A percentile compares a stretch with the other conserved stretches of the same genome.
These are phyloP conservation scores for Clavaria fumosa DNA, from an alignment of 768 basidiomycete genomes.

Conservation along the genomic window DNA sequence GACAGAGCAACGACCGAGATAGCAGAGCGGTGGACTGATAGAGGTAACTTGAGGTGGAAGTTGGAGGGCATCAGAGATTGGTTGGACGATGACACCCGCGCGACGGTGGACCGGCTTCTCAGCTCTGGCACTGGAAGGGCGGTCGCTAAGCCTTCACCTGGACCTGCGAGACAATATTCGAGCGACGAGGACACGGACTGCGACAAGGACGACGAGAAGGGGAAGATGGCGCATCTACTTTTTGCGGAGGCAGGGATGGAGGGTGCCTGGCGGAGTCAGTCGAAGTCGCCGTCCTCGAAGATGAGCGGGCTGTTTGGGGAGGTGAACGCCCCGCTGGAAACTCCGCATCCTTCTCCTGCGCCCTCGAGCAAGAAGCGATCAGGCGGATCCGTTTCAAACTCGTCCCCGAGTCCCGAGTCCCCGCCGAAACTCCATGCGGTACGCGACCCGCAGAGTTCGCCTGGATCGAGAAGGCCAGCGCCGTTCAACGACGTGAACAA, in stretches of 20 bases:
- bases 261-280: neutral
- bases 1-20: constrained; percentile 40
- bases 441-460: too few species aligned
- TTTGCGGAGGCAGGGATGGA: constrained; percentile 28
- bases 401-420: neutral
- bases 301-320: neutral
- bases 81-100: neutral
- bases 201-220: constrained; percentile 35
- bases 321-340: neutral
- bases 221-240: constrained; percentile 37
- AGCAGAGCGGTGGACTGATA: constrained; percentile 29
- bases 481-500: too few species aligned
- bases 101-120: neutral
- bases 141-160: constrained; percentile 7
- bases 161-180: constrained; percentile 8
- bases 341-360: neutral
- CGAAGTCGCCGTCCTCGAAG: neutral
- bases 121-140: neutral
- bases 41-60: constrained; percentile 15
- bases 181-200: constrained; percentile 7
- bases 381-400: neutral
- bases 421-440: neutral
- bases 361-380: neutral
- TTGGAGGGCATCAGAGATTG: constrained; percentile 22
- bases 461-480: too few species aligned